Conservation (phyloP, 1,284 basidiomycete species). For the Somion occarium region DNA sequence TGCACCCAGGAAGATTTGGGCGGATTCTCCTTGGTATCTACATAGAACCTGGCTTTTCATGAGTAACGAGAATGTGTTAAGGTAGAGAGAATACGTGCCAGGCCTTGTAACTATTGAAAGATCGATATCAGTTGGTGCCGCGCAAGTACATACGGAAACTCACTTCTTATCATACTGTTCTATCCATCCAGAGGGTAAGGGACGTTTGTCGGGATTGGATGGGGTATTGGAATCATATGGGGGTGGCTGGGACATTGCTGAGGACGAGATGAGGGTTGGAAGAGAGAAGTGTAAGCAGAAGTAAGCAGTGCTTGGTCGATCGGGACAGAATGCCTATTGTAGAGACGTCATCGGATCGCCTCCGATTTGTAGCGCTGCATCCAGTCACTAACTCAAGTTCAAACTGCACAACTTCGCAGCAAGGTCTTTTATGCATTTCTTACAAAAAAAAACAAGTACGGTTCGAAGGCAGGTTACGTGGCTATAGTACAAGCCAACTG, state of each 20-base stretch:
- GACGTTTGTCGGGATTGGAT: slow-evolving; percentile 58
- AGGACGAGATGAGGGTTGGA: slow-evolving; percentile 4
- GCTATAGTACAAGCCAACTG: no score
- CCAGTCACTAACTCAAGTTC: no score
- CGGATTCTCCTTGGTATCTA: slow-evolving; percentile 55
- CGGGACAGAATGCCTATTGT: slow-evolving; percentile 9
- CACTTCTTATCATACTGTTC: slow-evolving; percentile 66
- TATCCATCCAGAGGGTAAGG: slow-evolving; percentile 65
- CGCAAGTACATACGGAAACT: slow-evolving; percentile 21
- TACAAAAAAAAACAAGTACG: no score
- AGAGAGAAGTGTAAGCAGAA: slow-evolving; percentile 12
- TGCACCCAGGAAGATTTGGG: slow-evolving; percentile 65
- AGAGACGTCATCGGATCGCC: slow-evolving; percentile 6
- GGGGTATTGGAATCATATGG: slow-evolving; percentile 28
- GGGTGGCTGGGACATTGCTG: slow-evolving; percentile 41
- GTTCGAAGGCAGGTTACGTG: no score
- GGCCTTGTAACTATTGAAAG: slow-evolving; percentile 58
- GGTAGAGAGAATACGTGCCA: slow-evolving; percentile 42
- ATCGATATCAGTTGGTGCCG: no score
- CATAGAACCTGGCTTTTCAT: slow-evolving; percentile 55
- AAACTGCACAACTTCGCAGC: no score
- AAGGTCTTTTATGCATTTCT: no score
- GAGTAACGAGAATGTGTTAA: background rate
- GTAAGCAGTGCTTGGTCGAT: slow-evolving; percentile 11
- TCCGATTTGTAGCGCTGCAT: no score